Evolutionary conservation across 495 filamentous ascomycete species (phyloP), one percentile per base, ranked within the genome.

Genomic region (Tuber melanosporum): DNA sequence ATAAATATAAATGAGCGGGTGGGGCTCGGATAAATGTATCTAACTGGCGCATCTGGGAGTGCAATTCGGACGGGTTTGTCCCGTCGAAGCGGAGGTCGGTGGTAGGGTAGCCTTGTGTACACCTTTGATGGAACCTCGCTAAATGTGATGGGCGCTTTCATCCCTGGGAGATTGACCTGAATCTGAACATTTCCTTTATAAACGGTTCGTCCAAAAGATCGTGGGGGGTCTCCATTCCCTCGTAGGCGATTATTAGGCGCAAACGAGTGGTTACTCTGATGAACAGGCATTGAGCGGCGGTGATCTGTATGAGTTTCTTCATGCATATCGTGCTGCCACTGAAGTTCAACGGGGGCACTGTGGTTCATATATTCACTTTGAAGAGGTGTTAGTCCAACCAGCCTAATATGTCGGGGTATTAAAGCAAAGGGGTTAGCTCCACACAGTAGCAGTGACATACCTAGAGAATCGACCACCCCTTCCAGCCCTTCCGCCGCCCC

Each of bases 1-100:
- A 99, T 99, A 85, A 99, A 99, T 79, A 98, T 96, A 83, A 99
- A 99, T 0, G 95, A 98, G 74, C 95, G 88, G 74, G 97, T 94
- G 71, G 88, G 88, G 17, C 92, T 90, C 10, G 95, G 95, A 84
- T 95, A 97, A 66, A 98, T 95, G 84, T 97, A 98, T 70, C 92
- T 89, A 36, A 93, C 90, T 72, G 88, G 89, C 26, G 89, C 84
- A 36, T 91, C 89, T 10, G 95, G 95, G 69, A 99, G 87, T 42
- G 94, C 97, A 75, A 99, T 93, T 70, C 95, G 91, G 43, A 98
- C 95, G 19, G 96, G 96, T 82, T 98, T 99, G 84, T 99, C 95
- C 70, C 95, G 92, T 72, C 95, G 92, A 47, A 99, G 88, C 46
- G 95, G 95, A 73, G 95, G 96, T 14, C 95, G 91, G 85, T 98